phyloP scores from a whole-genome alignment of 176 grass and related monocot species.

The Carex littledalei region DNA sequence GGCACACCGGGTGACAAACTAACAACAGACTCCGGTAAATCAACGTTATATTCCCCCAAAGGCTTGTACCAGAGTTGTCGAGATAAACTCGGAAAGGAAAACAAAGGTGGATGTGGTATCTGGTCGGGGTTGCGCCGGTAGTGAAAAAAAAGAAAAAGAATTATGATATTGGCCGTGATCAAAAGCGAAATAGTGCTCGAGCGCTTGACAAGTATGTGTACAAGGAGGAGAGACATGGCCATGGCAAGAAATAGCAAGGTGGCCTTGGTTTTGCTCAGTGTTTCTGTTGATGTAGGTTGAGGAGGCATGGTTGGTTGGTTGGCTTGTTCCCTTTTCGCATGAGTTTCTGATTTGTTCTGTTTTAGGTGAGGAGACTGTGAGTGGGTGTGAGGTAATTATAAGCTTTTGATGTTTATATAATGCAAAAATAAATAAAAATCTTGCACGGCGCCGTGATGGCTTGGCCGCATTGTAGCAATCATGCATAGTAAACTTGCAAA shows the following conservation, averaged over 20 bases:
- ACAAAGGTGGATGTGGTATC: not conserved
- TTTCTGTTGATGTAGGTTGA: not conserved
- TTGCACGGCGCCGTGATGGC: not conserved
- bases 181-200: not conserved
- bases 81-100: slow-evolving; percentile 24
- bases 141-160: not conserved
- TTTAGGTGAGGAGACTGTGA: slow-evolving; percentile 2
- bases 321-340: not conserved
- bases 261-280: not conserved
- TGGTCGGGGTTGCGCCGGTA: not conserved
- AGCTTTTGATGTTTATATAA: slow-evolving; percentile 6
- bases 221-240: not conserved
- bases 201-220: not conserved
- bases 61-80: not conserved
- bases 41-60: not conserved
- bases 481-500: not conserved
- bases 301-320: slow-evolving; percentile 13
- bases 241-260: not conserved
- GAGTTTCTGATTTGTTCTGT: slow-evolving; percentile 9
- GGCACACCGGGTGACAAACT: not conserved
- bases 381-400: not conserved
- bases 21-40: slow-evolving; percentile 3
- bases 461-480: not conserved
- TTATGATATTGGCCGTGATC: not conserved
- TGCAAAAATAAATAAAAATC: not conserved